These are phyloP conservation scores for Pythium phragmiticola DNA, from an alignment of 352 stramenopile genomes.

Conservation along the genomic window DNA sequence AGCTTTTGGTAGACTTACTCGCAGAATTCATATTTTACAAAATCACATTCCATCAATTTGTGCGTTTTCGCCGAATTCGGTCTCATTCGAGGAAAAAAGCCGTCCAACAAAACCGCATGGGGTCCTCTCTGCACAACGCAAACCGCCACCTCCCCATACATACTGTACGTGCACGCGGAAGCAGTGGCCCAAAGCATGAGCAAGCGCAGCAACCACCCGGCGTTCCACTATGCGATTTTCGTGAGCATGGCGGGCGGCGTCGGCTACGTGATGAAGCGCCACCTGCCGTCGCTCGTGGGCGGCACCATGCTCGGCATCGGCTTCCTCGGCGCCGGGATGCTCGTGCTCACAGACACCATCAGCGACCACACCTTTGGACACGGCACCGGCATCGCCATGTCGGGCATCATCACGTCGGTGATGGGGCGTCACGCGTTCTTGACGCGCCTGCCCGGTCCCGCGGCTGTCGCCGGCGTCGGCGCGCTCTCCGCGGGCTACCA, in stretches of 20 bases:
- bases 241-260: slow-evolving; percentile 58
- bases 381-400: slow-evolving; percentile 68
- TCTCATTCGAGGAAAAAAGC: slow-evolving; percentile 14
- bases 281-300: slow-evolving; percentile 65
- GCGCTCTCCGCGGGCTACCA: slow-evolving; percentile 71
- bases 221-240: slow-evolving; percentile 72
- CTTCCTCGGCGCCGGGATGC: slow-evolving; percentile 63
- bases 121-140: neutral
- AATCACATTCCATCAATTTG: slow-evolving; percentile 15
- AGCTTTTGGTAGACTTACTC: slow-evolving; percentile 2
- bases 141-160: neutral
- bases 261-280: slow-evolving; percentile 59
- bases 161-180: neutral
- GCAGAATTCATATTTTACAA: slow-evolving; percentile 19
- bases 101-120: slow-evolving; percentile 7
- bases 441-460: slow-evolving; percentile 42
- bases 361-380: slow-evolving; percentile 71
- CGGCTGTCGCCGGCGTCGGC: slow-evolving; percentile 45
- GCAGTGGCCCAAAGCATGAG: slow-evolving; percentile 22
- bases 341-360: slow-evolving; percentile 72
- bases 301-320: slow-evolving; percentile 56
- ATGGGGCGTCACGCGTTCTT: slow-evolving; percentile 51
- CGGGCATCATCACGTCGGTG: slow-evolving; percentile 57
- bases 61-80: slow-evolving; percentile 18
- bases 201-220: slow-evolving; percentile 54